Base-by-base conservation (phyloP, 345 rosid species). In the Camelina hispida region DNA sequence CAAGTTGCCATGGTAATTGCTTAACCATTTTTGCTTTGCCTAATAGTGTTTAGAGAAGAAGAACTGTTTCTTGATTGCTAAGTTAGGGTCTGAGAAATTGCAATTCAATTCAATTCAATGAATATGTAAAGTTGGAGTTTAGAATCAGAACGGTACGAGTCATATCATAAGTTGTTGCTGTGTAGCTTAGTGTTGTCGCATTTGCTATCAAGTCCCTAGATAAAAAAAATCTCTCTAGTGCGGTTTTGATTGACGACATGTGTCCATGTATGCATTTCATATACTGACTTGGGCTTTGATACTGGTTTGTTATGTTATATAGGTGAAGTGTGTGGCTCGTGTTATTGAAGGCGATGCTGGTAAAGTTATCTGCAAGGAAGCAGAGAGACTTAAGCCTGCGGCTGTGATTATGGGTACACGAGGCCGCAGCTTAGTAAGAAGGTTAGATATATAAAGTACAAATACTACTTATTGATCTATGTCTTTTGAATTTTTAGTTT, bases 331-430 rank as follows among this genome's bases (percentile, higher is more conserved):
- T 34, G 83, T 66, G 15, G 97, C 97, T 77, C 81, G 92, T 23
- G 69, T 93, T 38, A 91, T 93, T 35, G 89, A 91, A 83, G 98
- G 97, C 0, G 93, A 93, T 46, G 82, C 97, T 0, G 95, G 89
- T 37, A 88, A 85, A 62, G 87, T 83, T 6, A 93, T 93, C 43
- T 91, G 97, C 82, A 82, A 74, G 82, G 96, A 93, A 84, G 96
- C 98, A 61, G 91, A 85, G 67, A 87, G 81, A 74, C 7, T 93
- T 66, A 89, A 73, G 82, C 98, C 98, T 38, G 98, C 88, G 6
- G 98, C 97, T 63, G 98, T 93, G 11, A 87, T 93, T 7, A 78
- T 93, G 91, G 93, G 97, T 20, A 93, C 93, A 46, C 84, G 96
- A 82, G 98, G 98, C 73, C 84, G 98, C 75, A 72, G 90, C 89